Evolutionary conservation across 2,329 filamentous ascomycete species (phyloP).

Genomic region (Chrysosporium keratinophilum): DNA sequence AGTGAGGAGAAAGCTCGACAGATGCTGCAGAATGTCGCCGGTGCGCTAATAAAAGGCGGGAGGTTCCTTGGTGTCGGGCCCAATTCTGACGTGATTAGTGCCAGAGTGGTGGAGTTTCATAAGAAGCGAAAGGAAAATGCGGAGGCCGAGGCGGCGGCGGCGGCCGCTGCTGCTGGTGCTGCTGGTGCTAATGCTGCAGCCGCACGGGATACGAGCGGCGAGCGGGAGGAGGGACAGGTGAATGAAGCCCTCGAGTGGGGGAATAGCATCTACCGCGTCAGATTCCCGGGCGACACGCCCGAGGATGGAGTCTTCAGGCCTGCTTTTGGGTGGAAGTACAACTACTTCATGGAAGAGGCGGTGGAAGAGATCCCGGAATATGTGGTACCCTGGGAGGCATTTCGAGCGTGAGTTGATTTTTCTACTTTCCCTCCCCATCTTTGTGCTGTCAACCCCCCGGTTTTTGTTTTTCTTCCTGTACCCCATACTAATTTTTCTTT

Average conservation of each 20-base stretch:
- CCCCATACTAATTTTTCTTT: neutral
- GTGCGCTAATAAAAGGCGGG: conserved; percentile 82
- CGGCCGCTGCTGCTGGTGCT: too few species aligned
- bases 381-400: conserved; percentile 95
- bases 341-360: conserved; percentile 88
- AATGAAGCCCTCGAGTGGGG: conserved; percentile 69
- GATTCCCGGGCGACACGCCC: conserved; percentile 73
- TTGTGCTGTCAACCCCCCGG: neutral
- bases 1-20: conserved; percentile 76
- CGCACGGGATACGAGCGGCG: conserved; percentile 24
- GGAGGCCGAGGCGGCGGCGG: too few species aligned
- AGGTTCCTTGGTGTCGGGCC: conserved; percentile 91
- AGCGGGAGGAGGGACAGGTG: conserved; percentile 37
- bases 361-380: conserved; percentile 96
- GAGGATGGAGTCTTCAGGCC: conserved; percentile 84
- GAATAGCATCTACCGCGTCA: conserved; percentile 83
- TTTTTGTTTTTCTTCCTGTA: neutral
- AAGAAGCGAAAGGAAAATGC: conserved; percentile 40
- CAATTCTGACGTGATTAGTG: conserved; percentile 84
- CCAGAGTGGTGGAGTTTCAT: conserved; percentile 68
- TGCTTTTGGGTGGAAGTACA: conserved; percentile 96
- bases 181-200: conserved; percentile 26
- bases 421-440: neutral
- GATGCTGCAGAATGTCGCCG: conserved; percentile 89
- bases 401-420: conserved; percentile 56